Conservation (phyloP, 371 early-diverging fungal genomes). For the Apophysomyces trapeziformis region DNA sequence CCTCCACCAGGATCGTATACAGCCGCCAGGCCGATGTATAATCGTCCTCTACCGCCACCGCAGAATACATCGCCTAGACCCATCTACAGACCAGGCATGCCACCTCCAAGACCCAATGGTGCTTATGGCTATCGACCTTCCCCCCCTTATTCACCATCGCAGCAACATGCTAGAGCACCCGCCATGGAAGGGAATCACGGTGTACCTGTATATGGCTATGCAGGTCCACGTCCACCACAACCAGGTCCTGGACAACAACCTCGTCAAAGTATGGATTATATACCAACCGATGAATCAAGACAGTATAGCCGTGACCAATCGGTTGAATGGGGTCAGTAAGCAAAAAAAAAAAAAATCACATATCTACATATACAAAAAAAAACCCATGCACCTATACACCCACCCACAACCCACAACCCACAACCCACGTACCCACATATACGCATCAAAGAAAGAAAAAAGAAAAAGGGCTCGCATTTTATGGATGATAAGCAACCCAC, state of each 20-base stretch:
- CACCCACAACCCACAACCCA: no score
- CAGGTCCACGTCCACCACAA: slow-evolving; percentile 6
- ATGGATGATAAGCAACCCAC: no score
- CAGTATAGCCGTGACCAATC: slow-evolving; percentile 24
- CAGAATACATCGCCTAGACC: slow-evolving; percentile 17
- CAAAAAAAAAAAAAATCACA: slow-evolving; percentile 6
- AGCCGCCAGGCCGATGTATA: slow-evolving; percentile 11
- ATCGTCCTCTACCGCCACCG: slow-evolving; percentile 2
- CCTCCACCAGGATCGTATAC: not conserved
- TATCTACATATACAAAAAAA: not conserved
- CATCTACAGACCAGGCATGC: slow-evolving; percentile 16
- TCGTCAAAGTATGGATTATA: slow-evolving; percentile 14
- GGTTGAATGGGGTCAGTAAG: slow-evolving; percentile 32
- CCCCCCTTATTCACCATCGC: slow-evolving; percentile 6
- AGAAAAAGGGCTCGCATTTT: no score
- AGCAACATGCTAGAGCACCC: slow-evolving; percentile 2
- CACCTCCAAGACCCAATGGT: slow-evolving; percentile 11
- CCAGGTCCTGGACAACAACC: slow-evolving; percentile 1
- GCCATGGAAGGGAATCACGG: not conserved
- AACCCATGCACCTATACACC: no score
- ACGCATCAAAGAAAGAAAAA: no score
- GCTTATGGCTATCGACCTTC: slow-evolving; percentile 12
- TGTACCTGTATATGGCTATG: not conserved
- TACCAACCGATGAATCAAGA: slow-evolving; percentile 11
- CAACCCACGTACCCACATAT: no score